Evolutionary conservation across 2,329 filamentous ascomycete species (phyloP).

Genomic region (Paecilomyces sp.): DNA sequence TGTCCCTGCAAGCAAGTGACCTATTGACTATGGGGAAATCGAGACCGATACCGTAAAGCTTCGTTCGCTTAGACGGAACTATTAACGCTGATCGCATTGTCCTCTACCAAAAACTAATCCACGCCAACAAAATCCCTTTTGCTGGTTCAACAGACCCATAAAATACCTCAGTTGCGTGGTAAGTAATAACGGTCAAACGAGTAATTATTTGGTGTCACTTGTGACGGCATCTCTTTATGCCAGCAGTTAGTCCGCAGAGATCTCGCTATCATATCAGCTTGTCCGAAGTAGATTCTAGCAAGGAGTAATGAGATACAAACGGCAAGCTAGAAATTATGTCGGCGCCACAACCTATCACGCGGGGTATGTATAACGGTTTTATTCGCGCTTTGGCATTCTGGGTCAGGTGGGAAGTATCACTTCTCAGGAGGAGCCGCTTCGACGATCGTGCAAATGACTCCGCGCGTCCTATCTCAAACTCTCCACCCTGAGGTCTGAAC

Average conservation of each 20-base stretch:
- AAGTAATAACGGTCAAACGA: no score
- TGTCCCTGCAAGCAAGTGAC: no score
- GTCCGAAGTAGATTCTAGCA: not conserved
- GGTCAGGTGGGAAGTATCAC: not conserved
- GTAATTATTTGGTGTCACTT: no score
- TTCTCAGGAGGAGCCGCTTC: not conserved
- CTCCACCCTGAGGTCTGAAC: not conserved
- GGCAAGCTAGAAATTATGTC: not conserved
- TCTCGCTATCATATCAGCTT: not conserved
- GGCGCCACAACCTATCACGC: not conserved
- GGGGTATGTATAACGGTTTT: not conserved
- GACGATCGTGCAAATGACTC: not conserved
- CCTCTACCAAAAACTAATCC: no score
- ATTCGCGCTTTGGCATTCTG: not conserved
- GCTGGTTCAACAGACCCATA: no score
- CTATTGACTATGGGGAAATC: no score
- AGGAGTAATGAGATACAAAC: not conserved
- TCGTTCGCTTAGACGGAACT: no score
- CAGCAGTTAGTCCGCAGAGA: not conserved
- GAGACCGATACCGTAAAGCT: no score
- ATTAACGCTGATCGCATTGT: no score
- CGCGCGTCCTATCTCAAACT: not conserved
- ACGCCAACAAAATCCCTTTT: no score
- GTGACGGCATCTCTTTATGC: no score
- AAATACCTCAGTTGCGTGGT: no score